A percentile compares a stretch with the other conserved stretches of the same genome.
These are phyloP conservation scores for Byssoonygena ceratinophila DNA, from an alignment of 2,329 filamentous ascomycete genomes.

Conservation along the genomic window DNA sequence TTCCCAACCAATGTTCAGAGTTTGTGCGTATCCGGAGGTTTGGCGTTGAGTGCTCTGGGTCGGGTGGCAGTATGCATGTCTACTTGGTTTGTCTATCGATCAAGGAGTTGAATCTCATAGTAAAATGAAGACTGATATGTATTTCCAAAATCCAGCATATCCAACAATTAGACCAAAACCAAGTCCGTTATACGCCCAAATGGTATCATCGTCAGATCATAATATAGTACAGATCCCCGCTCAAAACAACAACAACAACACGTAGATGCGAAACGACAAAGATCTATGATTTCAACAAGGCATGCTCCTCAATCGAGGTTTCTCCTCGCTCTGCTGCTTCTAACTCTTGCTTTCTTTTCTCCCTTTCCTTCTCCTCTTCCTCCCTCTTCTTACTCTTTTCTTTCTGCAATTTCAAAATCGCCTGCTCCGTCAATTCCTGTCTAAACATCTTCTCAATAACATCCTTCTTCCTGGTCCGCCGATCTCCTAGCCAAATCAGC, in stretches of 20 bases:
- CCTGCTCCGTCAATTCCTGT: slow-evolving; percentile 61
- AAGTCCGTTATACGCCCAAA: not conserved
- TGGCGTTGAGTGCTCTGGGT: not conserved
- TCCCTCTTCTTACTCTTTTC: slow-evolving; percentile 39
- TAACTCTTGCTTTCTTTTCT: slow-evolving; percentile 15
- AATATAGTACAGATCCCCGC: not conserved
- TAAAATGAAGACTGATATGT: too few species aligned
- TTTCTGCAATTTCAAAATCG: slow-evolving; percentile 48
- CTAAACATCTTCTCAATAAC: slow-evolving; percentile 65
- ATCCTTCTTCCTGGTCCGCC: slow-evolving; percentile 72
- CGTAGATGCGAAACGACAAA: not conserved
- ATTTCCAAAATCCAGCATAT: too few species aligned
- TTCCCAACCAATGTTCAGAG: too few species aligned
- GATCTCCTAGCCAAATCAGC: slow-evolving; percentile 65
- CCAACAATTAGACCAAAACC: too few species aligned
- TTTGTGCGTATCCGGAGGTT: not conserved
- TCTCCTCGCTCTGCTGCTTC: slow-evolving; percentile 2
- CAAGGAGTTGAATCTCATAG: not conserved
- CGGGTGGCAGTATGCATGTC: not conserved
- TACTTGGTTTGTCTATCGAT: not conserved
- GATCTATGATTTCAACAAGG: not conserved
- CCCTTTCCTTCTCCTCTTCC: slow-evolving; percentile 13
- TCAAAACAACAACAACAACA: not conserved
- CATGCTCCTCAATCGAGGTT: slow-evolving; percentile 9
- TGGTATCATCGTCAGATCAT: slow-evolving; percentile 4